Evolutionary conservation across 2,329 filamentous ascomycete species (phyloP).

Genomic region (Trichoderma koningii): DNA sequence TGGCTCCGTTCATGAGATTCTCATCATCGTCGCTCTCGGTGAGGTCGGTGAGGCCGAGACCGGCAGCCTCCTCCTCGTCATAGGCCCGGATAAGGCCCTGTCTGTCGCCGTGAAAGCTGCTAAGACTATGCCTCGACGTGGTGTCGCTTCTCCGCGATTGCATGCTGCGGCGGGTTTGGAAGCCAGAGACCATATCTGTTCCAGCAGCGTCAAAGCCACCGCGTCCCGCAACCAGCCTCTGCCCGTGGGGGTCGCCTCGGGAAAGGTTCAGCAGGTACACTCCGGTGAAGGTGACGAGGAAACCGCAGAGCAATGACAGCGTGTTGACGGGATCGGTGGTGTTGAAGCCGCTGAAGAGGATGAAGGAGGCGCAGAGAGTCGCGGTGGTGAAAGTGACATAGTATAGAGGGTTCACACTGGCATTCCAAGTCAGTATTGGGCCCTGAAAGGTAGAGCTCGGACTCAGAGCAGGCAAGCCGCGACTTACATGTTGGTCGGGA

Average conservation of each 20-base stretch:
- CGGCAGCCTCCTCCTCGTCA: constrained; percentile 75
- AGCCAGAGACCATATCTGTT: constrained; percentile 85
- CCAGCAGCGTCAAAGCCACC: constrained; percentile 75
- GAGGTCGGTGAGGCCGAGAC: constrained; percentile 77
- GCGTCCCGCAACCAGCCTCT: constrained; percentile 62
- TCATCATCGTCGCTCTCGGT: constrained; percentile 73
- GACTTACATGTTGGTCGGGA: constrained; percentile 92
- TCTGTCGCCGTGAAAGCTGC: constrained; percentile 68
- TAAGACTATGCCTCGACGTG: constrained; percentile 64
- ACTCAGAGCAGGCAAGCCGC: neutral
- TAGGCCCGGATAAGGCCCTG: constrained; percentile 86
- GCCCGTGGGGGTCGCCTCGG: constrained; percentile 82
- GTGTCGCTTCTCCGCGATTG: constrained; percentile 77
- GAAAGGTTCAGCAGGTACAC: constrained; percentile 98
- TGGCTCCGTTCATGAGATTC: constrained; percentile 28
- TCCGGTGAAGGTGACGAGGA: constrained; percentile 91
- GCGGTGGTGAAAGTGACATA: constrained; percentile 97
- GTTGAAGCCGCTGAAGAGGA: constrained; percentile 95
- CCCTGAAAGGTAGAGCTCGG: neutral
- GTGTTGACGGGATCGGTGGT: constrained; percentile 90
- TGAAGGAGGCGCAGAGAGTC: constrained; percentile 91
- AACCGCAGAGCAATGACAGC: constrained; percentile 87
- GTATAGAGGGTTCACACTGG: constrained; percentile 90
- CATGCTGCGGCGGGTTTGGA: constrained; percentile 92
- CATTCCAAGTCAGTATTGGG: constrained; percentile 26